phyloP scores from a whole-genome alignment of 139 green algal species.

The Chlorokybus atmophyticus region DNA sequence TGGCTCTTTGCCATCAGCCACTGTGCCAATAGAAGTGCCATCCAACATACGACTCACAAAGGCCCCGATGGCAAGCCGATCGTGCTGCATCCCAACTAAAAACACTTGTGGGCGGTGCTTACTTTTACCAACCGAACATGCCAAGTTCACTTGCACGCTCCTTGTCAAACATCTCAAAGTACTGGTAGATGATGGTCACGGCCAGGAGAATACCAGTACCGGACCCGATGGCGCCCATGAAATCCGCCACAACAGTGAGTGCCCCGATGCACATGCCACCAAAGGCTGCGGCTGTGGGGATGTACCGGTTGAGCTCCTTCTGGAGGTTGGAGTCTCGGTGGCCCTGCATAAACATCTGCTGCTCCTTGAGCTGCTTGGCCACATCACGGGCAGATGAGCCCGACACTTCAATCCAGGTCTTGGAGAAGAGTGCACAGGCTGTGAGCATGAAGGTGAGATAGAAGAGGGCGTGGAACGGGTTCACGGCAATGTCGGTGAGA shows the following conservation, averaged over 20 bases:
- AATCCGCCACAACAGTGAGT: constrained; percentile 95
- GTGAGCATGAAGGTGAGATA: constrained; percentile 97
- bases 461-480: constrained; percentile 92
- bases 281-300: constrained; percentile 86
- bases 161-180: constrained; percentile 80
- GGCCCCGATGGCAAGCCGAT: too few species aligned
- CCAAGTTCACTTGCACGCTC: constrained; percentile 42
- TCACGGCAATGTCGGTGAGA: constrained; percentile 69
- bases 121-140: constrained; percentile 26
- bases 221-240: constrained; percentile 88
- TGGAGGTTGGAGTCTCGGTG: constrained; percentile 61
- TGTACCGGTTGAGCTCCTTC: constrained; percentile 96
- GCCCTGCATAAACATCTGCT: constrained; percentile 49
- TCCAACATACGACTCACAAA: too few species aligned
- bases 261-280: constrained; percentile 99
- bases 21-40: too few species aligned
- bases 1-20: too few species aligned
- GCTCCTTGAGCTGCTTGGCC: constrained; percentile 86
- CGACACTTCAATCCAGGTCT: constrained; percentile 99
- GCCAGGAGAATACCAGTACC: constrained; percentile 95
- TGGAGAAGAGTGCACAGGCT: constrained; percentile 97
- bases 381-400: constrained; percentile 85
- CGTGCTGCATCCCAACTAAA: too few species aligned
- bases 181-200: constrained; percentile 97
- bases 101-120: background rate